These are phyloP conservation scores for Pseudogymnoascus sp. DNA, from an alignment of 2,329 filamentous ascomycete genomes.

Conservation along the genomic window DNA sequence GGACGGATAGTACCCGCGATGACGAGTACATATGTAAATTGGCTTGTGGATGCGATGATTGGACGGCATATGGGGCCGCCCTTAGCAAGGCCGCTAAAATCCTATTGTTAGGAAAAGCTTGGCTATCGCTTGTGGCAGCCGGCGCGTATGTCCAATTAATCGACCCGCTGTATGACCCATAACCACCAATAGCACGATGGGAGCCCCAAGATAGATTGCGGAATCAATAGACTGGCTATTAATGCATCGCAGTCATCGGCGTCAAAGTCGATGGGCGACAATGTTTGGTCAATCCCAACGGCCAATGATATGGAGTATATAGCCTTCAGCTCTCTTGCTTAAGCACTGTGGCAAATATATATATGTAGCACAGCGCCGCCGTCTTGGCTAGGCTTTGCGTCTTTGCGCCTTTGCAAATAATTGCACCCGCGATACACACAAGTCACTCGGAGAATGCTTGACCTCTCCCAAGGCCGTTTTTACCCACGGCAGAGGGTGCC, in stretches of 20 bases:
- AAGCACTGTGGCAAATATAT: constrained; percentile 6
- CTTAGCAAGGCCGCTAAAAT: not conserved
- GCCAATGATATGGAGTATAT: not conserved
- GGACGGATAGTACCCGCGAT: not conserved
- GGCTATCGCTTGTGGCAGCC: constrained; percentile 1
- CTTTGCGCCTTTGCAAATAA: not conserved
- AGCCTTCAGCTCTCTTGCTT: not conserved
- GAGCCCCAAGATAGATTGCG: not conserved
- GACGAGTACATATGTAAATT: not conserved
- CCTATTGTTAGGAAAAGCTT: constrained; percentile 5
- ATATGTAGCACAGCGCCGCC: constrained; percentile 2
- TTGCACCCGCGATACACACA: not conserved
- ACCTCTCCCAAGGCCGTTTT: not conserved
- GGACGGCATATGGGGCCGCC: not conserved
- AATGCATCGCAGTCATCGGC: not conserved
- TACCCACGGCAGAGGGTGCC: not conserved
- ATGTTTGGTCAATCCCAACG: not conserved
- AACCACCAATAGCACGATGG: not conserved
- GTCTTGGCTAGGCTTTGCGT: constrained; percentile 2
- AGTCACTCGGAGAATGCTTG: not conserved
- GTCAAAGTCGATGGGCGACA: constrained; percentile 2
- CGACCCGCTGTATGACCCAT: not conserved
- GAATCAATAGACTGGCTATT: constrained; percentile 6
- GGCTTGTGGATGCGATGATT: not conserved
- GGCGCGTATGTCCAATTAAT: constrained; percentile 1